Evolutionary conservation across 2,329 filamentous ascomycete genomes (phyloP).

Genomic region (Macrophomina phaseolina): DNA sequence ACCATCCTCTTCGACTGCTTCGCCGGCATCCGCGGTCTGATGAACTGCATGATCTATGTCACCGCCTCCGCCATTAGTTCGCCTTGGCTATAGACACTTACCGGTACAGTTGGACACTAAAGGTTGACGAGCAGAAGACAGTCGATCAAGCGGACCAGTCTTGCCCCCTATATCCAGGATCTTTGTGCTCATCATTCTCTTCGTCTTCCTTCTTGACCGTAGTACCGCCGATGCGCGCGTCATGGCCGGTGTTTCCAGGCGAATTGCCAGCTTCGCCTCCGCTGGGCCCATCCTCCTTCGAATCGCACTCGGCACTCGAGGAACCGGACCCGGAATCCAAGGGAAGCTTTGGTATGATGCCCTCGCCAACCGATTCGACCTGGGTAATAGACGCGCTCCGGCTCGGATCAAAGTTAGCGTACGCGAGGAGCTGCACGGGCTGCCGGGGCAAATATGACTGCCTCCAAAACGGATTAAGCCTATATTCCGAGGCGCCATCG

Average conservation of each 20-base stretch:
- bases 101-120: not conserved
- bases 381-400: not conserved
- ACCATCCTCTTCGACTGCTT: not conserved
- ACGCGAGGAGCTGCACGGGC: not conserved
- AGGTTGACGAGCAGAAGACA: not conserved
- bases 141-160: not conserved
- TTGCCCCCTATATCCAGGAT: not conserved
- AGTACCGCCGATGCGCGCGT: not conserved
- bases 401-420: not conserved
- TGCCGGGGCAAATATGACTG: not conserved
- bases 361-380: not conserved
- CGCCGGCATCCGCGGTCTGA: not conserved
- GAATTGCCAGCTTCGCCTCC: not conserved
- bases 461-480: not conserved
- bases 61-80: not conserved
- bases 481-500: not conserved
- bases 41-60: not conserved
- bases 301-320: not conserved
- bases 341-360: not conserved
- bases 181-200: not conserved
- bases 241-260: not conserved
- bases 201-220: not conserved
- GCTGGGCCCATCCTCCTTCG: not conserved
- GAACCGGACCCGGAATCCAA: not conserved
- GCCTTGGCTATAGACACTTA: not conserved